Evolutionary conservation across 2,329 filamentous ascomycete genomes (phyloP).

Genomic region (Penicillium hordei): DNA sequence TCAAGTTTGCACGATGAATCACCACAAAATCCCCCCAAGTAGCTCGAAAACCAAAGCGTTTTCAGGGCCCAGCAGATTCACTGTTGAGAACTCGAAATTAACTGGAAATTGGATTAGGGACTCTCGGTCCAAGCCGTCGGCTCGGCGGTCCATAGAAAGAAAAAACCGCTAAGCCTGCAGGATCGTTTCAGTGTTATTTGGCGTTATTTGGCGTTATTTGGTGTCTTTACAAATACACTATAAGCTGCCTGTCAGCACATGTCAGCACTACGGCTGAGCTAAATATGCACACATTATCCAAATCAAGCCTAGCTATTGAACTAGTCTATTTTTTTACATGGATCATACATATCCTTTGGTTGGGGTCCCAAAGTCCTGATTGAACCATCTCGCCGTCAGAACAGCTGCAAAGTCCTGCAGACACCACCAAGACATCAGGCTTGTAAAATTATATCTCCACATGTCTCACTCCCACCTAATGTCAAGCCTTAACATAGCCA

Average conservation of each 20-base stretch:
- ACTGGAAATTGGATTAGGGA: not conserved
- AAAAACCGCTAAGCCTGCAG: not conserved
- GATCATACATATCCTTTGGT: not conserved
- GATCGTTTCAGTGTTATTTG: not conserved
- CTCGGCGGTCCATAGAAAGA: not conserved
- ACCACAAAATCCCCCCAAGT: not conserved
- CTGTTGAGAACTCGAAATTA: not conserved
- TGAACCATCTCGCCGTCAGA: not conserved
- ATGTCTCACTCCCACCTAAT: not conserved
- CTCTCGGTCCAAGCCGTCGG: not conserved
- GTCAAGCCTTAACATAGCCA: not conserved
- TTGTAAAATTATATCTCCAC: constrained; percentile 1
- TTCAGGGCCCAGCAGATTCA: not conserved
- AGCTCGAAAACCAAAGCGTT: not conserved
- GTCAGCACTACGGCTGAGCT: not conserved
- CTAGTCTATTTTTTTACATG: not conserved
- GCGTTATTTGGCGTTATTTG: not conserved
- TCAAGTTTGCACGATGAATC: not conserved
- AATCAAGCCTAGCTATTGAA: not conserved
- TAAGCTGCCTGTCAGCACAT: constrained; percentile 10
- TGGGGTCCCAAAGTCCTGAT: not conserved
- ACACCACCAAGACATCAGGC: not conserved
- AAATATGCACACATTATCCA: not conserved
- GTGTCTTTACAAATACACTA: constrained; percentile 4
- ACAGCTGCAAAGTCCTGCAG: not conserved